These are phyloP conservation scores for Elasticomyces elasticus DNA, from an alignment of 495 filamentous ascomycete species.

Conservation along the genomic window DNA sequence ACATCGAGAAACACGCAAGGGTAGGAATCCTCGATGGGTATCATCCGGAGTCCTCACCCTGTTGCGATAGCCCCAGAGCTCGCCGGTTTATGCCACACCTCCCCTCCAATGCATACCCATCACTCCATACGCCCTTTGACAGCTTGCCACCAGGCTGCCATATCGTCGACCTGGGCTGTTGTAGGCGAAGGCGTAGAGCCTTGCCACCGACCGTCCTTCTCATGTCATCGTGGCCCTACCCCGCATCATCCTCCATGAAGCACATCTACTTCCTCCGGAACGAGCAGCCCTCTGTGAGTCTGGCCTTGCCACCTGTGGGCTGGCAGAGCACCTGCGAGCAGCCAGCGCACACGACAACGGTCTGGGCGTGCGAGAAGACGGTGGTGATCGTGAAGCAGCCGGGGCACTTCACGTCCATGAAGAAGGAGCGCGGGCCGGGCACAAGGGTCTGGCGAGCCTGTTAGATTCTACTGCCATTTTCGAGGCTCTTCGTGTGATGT, in stretches of 20 bases:
- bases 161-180: neutral
- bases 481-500: slow-evolving; percentile 22
- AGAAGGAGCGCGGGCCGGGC: slow-evolving; percentile 92
- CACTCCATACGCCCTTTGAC: neutral
- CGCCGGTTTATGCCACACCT: slow-evolving; percentile 13
- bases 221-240: neutral
- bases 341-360: slow-evolving; percentile 97
- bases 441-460: slow-evolving; percentile 61
- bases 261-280: slow-evolving; percentile 92
- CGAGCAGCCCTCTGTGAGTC: slow-evolving; percentile 96
- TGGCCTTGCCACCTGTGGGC: slow-evolving; percentile 94
- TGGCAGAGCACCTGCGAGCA: slow-evolving; percentile 97
- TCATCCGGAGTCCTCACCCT: slow-evolving; percentile 10
- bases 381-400: slow-evolving; percentile 99
- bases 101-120: slow-evolving; percentile 9
- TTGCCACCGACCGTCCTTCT: neutral
- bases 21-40: slow-evolving; percentile 13
- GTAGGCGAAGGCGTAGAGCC: neutral
- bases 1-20: slow-evolving; percentile 6
- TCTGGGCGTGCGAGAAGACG: slow-evolving; percentile 99
- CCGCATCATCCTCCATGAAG: neutral
- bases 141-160: neutral
- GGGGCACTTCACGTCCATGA: slow-evolving; percentile 99
- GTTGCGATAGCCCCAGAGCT: slow-evolving; percentile 9
- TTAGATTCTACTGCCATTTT: too few species aligned